Evolutionary conservation across 2,329 filamentous ascomycete genomes (phyloP).

Genomic region (Botrytis galanthina): DNA sequence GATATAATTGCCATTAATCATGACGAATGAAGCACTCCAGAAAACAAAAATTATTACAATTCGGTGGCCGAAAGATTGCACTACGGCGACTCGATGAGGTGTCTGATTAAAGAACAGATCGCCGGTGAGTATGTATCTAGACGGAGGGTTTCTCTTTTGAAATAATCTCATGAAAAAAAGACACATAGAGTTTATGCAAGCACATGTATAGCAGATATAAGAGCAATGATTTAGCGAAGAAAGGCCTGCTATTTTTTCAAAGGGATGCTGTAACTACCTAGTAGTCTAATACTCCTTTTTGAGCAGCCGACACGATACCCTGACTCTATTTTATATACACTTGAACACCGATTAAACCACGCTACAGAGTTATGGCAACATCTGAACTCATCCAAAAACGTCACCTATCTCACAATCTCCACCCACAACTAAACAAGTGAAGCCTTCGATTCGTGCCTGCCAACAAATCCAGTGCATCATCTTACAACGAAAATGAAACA

Average conservation of each 20-base stretch:
- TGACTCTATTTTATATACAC: not conserved
- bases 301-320: not conserved
- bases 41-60: too few species aligned
- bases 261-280: not conserved
- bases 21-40: not conserved
- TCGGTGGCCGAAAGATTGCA: not conserved
- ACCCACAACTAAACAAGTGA: not conserved
- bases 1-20: not conserved
- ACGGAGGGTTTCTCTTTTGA: too few species aligned
- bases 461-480: not conserved
- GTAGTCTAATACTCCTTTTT: not conserved
- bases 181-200: too few species aligned
- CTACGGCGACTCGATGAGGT: not conserved
- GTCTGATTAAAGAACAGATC: not conserved
- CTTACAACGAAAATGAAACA: not conserved
- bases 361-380: not conserved
- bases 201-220: not conserved
- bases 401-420: not conserved
- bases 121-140: not conserved
- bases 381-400: not conserved
- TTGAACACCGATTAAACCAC: not conserved
- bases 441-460: not conserved
- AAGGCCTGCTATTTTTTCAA: not conserved
- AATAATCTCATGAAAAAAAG: too few species aligned
- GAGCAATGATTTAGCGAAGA: not conserved